Conservation (phyloP, 768 basidiomycete genomes). For the Xanthoconium stramineum region DNA sequence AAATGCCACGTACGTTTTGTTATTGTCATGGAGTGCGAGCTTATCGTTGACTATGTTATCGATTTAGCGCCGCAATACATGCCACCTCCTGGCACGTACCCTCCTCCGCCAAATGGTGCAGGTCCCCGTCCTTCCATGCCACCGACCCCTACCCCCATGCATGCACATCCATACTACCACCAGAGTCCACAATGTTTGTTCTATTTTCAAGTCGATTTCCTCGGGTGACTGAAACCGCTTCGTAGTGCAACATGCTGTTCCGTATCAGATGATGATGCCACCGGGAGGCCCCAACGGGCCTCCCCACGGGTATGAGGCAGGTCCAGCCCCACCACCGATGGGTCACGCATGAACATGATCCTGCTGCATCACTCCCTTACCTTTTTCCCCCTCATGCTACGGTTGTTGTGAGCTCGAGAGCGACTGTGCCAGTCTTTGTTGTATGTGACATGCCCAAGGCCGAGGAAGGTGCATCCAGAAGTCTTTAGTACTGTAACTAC, state of each 20-base stretch:
- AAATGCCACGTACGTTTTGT: conserved; percentile 74
- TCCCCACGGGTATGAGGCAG: conserved; percentile 71
- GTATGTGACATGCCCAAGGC: conserved; percentile 23
- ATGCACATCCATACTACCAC: conserved; percentile 85
- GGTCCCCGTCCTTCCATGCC: conserved; percentile 86
- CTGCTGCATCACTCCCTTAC: conserved; percentile 7
- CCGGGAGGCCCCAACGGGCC: conserved; percentile 62
- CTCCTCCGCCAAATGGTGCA: conserved; percentile 72
- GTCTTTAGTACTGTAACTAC: conserved; percentile 27
- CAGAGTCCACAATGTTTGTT: conserved; percentile 82
- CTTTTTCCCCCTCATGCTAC: conserved; percentile 11
- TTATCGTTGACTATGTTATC: conserved; percentile 5
- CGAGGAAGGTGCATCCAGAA: conserved; percentile 4
- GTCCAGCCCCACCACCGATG: conserved; percentile 71
- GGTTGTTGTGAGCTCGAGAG: conserved; percentile 30
- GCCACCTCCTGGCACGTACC: conserved; percentile 75
- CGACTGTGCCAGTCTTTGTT: conserved; percentile 25
- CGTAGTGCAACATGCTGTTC: conserved; percentile 81
- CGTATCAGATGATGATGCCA: conserved; percentile 89
- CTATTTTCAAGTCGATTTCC: conserved; percentile 15
- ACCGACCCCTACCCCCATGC: conserved; percentile 84
- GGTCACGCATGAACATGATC: conserved; percentile 50
- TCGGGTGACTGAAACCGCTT: conserved; percentile 28
- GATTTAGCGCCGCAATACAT: conserved; percentile 69
- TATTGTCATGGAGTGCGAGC: background rate